Percentiles rank a stretch among this genome's conserved stretches.
Conservation (phyloP, 768 basidiomycete genomes). For the Amanita pallidorosea region DNA sequence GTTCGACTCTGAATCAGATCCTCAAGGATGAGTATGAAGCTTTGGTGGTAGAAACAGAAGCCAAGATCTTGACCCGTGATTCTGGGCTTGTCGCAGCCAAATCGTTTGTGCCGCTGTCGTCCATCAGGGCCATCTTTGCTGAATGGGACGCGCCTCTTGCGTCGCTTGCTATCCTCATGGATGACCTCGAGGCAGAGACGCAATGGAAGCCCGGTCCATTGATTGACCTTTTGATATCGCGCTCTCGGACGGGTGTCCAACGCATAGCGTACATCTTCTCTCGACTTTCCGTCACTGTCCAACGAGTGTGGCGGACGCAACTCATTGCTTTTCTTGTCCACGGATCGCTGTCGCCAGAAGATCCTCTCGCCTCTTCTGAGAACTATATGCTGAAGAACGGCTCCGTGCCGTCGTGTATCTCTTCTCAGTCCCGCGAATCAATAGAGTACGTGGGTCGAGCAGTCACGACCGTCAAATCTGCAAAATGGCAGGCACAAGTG, state of each 20-base stretch:
- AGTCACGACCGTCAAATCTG: conserved; percentile 71
- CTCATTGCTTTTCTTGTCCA: conserved; percentile 71
- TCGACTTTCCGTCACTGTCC: conserved; percentile 63
- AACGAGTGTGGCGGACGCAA: conserved; percentile 76
- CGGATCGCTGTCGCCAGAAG: conserved; percentile 59
- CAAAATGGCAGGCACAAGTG: conserved; percentile 69
- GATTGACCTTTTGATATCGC: conserved; percentile 66
- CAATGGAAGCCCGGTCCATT: conserved; percentile 68
- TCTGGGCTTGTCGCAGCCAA: conserved; percentile 66
- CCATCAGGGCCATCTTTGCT: conserved; percentile 72
- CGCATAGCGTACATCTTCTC: conserved; percentile 63
- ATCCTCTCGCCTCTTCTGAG: conserved; percentile 53
- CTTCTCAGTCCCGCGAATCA: conserved; percentile 62
- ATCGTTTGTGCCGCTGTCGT: conserved; percentile 80
- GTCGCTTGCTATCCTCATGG: conserved; percentile 54
- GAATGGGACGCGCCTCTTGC: conserved; percentile 85
- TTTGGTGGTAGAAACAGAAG: conserved; percentile 72
- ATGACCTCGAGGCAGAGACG: conserved; percentile 44
- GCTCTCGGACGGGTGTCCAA: conserved; percentile 71
- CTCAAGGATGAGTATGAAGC: conserved; percentile 73
- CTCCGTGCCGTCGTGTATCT: conserved; percentile 68
- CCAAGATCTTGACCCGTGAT: conserved; percentile 67
- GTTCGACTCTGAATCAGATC: conserved; percentile 61
- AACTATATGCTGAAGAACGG: conserved; percentile 50
- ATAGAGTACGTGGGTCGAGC: conserved; percentile 84